Percentiles rank a stretch among this genome's conserved stretches.
phyloP scores from a whole-genome alignment of 257 asterid genomes.

The Gentiana dahurica region DNA sequence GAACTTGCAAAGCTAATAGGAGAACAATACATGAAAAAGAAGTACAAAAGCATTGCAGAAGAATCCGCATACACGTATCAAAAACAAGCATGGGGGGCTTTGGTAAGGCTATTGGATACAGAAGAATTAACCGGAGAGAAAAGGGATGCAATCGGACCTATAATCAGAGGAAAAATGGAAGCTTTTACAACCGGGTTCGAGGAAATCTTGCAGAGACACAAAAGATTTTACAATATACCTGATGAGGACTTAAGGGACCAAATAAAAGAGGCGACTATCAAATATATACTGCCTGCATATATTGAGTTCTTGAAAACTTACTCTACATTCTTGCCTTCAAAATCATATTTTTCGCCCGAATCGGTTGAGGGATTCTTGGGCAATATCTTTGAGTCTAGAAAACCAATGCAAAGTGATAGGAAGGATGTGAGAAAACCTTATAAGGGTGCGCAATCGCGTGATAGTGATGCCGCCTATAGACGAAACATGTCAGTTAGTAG shows the following conservation, averaged over 20 bases:
- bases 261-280: slow-evolving; percentile 48
- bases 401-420: slow-evolving; percentile 5
- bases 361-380: slow-evolving; percentile 32
- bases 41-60: slow-evolving; percentile 51
- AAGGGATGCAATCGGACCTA: slow-evolving; percentile 18
- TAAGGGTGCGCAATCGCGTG: too few species aligned
- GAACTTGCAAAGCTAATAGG: slow-evolving; percentile 62
- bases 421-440: too few species aligned
- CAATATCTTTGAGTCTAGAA: slow-evolving; percentile 35
- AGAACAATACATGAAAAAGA: slow-evolving; percentile 50
- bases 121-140: slow-evolving; percentile 24
- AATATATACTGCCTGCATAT: slow-evolving; percentile 46
- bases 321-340: slow-evolving; percentile 23
- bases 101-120: slow-evolving; percentile 35
- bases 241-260: slow-evolving; percentile 76
- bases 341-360: slow-evolving; percentile 26
- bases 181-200: slow-evolving; percentile 43
- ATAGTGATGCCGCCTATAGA: too few species aligned
- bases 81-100: slow-evolving; percentile 63
- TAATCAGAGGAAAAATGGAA: slow-evolving; percentile 42
- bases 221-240: slow-evolving; percentile 37
- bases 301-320: slow-evolving; percentile 29
- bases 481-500: too few species aligned
- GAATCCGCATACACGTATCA: slow-evolving; percentile 70
- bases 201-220: slow-evolving; percentile 41